Conservation (phyloP, 2,329 filamentous ascomycete species). For the Trichoderma semiorbis region DNA sequence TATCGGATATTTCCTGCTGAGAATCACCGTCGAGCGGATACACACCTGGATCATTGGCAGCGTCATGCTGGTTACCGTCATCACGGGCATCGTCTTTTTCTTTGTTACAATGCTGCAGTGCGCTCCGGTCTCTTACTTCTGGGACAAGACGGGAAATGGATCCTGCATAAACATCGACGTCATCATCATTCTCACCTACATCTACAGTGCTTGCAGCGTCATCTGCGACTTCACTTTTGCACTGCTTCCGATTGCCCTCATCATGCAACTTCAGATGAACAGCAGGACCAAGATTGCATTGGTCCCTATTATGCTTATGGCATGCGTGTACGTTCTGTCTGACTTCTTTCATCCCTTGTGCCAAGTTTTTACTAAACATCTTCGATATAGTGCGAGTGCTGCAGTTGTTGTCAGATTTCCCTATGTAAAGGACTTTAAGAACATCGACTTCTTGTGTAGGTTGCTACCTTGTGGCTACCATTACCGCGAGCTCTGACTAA, state of each 20-base stretch:
- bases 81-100: background rate
- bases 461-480: background rate
- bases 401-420: background rate
- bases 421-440: background rate
- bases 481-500: background rate
- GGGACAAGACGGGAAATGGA: background rate
- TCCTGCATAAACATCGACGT: background rate
- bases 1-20: background rate
- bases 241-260: background rate
- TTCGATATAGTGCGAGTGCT: background rate
- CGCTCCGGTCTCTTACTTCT: background rate
- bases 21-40: background rate
- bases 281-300: background rate
- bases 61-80: background rate
- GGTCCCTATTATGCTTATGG: background rate
- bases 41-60: background rate
- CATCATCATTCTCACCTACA: background rate
- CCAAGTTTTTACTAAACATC: background rate
- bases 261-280: background rate
- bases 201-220: background rate
- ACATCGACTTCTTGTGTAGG: background rate
- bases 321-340: background rate
- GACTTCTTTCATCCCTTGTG: background rate
- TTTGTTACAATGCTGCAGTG: background rate
- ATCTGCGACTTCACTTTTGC: background rate